Conservation (phyloP, 2,329 filamentous ascomycete genomes). For the Achaetomium macrosporum region DNA sequence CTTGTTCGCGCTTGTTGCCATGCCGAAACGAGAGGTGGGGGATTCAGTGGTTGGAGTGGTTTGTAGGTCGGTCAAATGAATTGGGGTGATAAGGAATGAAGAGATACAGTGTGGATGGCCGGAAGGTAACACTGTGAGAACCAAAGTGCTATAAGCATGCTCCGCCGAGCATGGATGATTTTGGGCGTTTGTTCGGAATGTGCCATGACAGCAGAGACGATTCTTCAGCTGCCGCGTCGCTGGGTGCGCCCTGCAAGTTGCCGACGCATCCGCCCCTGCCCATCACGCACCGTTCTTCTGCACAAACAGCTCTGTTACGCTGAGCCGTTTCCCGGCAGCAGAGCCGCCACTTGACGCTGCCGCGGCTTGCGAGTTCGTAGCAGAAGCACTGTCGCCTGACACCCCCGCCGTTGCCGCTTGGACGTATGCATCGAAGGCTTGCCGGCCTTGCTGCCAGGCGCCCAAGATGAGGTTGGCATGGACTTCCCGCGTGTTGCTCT, state of each 20-base stretch:
- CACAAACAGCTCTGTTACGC: conserved; percentile 41
- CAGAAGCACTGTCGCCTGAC: conserved; percentile 4
- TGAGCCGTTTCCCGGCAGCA: conserved; percentile 35
- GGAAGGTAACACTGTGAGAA: neutral
- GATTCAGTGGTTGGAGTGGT: neutral
- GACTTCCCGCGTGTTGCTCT: conserved; percentile 24
- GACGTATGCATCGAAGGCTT: conserved; percentile 16
- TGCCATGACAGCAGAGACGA: no score
- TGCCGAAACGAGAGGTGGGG: neutral
- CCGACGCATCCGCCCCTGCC: no score
- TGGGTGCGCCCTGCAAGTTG: no score
- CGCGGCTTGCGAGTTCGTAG: neutral
- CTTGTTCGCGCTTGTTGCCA: neutral
- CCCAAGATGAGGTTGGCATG: conserved; percentile 33
- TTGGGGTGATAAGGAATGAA: no score
- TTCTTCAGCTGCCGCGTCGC: neutral
- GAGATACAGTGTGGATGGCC: neutral
- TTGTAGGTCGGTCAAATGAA: no score
- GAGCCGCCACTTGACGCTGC: neutral
- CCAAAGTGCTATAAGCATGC: neutral
- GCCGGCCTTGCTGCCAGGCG: conserved; percentile 33
- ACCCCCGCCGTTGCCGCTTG: conserved; percentile 13
- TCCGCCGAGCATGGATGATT: no score
- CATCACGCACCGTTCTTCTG: conserved; percentile 13
- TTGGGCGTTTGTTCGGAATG: no score